Percentiles rank a stretch among this genome's conserved stretches.
Conservation (phyloP, 2,329 filamentous ascomycete species). For the Phyllosticta ampelicida region DNA sequence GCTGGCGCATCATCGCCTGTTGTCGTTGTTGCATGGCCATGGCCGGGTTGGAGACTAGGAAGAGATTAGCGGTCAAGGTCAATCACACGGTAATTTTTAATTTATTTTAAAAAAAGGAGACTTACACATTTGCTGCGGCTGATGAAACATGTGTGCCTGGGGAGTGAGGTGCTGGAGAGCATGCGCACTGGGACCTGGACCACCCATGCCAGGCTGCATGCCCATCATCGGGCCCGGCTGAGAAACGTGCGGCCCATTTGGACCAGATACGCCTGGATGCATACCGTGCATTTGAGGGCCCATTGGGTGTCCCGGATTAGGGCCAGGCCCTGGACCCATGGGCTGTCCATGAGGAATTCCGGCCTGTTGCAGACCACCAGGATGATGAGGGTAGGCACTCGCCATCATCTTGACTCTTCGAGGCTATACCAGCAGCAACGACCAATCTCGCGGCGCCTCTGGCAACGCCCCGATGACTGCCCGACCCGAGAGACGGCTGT, state of each 20-base stretch:
- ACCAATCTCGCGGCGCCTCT: conserved; percentile 3
- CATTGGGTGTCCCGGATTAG: conserved; percentile 60
- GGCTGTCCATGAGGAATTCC: conserved; percentile 55
- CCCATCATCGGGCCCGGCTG: conserved; percentile 64
- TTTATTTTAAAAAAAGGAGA: too few relatives aligned
- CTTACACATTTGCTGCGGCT: conserved; percentile 24
- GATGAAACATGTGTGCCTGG: conserved; percentile 44
- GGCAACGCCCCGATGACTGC: conserved; percentile 1
- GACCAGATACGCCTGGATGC: conserved; percentile 63
- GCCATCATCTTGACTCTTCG: conserved; percentile 50
- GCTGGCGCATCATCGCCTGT: conserved; percentile 37
- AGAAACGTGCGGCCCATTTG: conserved; percentile 59
- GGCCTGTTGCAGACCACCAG: conserved; percentile 61
- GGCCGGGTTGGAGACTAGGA: conserved; percentile 23
- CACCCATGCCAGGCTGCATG: conserved; percentile 58
- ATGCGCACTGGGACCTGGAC: conserved; percentile 51
- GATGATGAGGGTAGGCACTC: conserved; percentile 57
- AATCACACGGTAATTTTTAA: too few relatives aligned
- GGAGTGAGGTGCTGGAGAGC: conserved; percentile 63
- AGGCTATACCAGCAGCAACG: conserved; percentile 4
- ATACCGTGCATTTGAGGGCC: conserved; percentile 57
- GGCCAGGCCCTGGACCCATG: conserved; percentile 54
- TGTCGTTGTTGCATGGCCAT: conserved; percentile 33
- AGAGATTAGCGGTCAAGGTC: background rate
- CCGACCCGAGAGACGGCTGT: background rate